Percentiles rank a stretch among this genome's conserved stretches.
Evolutionary conservation across 305 asterid species (phyloP).

Genomic region (Rubia occidens): DNA sequence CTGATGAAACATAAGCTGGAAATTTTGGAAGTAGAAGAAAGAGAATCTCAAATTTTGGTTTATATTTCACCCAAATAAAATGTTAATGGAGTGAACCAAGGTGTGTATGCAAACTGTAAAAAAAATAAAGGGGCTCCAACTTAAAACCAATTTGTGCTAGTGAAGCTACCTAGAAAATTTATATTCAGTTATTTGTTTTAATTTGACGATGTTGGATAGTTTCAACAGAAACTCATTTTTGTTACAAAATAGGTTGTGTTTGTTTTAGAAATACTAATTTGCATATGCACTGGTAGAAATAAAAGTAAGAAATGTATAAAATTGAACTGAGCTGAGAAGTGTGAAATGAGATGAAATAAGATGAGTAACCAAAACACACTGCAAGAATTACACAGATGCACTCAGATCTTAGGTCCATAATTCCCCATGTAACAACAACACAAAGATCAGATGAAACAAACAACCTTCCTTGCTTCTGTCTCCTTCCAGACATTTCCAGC

Average conservation of each 20-base stretch:
- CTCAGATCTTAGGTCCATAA: background rate
- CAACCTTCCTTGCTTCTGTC: constrained; percentile 90
- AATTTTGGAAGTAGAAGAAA: background rate
- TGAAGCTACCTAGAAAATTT: no score
- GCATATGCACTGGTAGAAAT: background rate
- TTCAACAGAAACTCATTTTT: background rate
- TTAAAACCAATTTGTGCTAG: background rate
- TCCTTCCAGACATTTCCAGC: constrained; percentile 98
- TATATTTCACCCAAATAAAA: background rate
- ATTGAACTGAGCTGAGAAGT: background rate
- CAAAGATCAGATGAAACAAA: constrained; percentile 9
- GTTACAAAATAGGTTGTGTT: background rate
- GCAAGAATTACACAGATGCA: constrained; percentile 3
- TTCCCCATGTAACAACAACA: constrained; percentile 3
- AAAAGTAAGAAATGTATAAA: background rate
- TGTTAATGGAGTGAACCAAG: background rate
- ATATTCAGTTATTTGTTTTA: background rate
- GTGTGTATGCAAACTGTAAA: background rate
- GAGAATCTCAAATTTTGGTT: background rate
- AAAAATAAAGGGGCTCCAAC: background rate
- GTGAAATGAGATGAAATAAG: background rate
- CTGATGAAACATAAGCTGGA: background rate
- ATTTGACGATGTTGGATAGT: background rate
- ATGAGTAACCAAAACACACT: background rate
- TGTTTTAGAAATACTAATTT: background rate